phyloP scores from a whole-genome alignment of 2,329 filamentous ascomycete genomes.

The Ascochyta lentis region DNA sequence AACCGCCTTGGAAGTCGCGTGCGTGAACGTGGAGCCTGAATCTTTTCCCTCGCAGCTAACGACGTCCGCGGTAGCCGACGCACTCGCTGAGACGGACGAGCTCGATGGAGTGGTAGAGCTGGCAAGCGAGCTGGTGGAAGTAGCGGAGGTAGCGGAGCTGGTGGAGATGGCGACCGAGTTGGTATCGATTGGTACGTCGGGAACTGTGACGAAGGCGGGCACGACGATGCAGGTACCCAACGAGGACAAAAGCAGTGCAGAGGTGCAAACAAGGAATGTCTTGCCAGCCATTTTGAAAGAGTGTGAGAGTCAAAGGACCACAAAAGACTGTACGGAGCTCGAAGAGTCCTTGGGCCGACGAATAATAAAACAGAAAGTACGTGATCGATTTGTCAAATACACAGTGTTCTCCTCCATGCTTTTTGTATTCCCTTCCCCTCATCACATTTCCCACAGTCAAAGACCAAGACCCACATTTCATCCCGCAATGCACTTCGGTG shows the following conservation, averaged over 20 bases:
- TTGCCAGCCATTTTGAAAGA: neutral
- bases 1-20: neutral
- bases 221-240: no score
- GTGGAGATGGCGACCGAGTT: neutral
- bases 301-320: neutral
- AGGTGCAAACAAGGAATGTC: neutral
- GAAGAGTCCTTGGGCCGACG: neutral
- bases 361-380: neutral
- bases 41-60: neutral
- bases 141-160: neutral
- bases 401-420: neutral
- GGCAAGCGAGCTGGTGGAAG: neutral
- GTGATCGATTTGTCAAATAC: neutral
- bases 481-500: neutral
- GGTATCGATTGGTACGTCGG: no score
- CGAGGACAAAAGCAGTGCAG: neutral
- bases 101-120: neutral
- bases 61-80: neutral
- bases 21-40: neutral
- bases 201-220: no score
- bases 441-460: no score
- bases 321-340: conserved; percentile 1
- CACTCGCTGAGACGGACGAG: neutral
- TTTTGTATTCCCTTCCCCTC: neutral
- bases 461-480: neutral